A percentile compares a stretch with the other conserved stretches of the same genome.
Evolutionary conservation across 352 stramenopile genomes (phyloP).

Genomic region (Achlya hypogyna): DNA sequence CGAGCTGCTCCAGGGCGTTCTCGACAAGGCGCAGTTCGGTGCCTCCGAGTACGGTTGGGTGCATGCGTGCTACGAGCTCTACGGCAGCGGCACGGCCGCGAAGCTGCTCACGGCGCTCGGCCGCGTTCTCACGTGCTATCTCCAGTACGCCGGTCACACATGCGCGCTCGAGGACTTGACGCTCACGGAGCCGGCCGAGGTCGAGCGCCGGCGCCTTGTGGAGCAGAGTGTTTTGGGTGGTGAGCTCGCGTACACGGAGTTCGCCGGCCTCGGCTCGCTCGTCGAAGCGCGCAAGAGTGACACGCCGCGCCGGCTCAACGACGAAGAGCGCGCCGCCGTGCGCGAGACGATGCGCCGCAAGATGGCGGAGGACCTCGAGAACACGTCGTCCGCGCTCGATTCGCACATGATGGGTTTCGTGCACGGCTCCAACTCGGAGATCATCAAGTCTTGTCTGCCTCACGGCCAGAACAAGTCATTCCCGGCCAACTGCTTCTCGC

Average conservation of each 20-base stretch:
- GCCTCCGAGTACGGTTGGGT: constrained; percentile 97
- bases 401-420: constrained; percentile 87
- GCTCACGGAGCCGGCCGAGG: constrained; percentile 90
- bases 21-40: constrained; percentile 99
- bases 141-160: constrained; percentile 98
- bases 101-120: constrained; percentile 75
- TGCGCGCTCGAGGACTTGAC: constrained; percentile 99
- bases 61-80: constrained; percentile 93
- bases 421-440: constrained; percentile 89
- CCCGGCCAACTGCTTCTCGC: constrained; percentile 97
- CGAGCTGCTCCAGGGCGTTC: constrained; percentile 93
- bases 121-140: constrained; percentile 95
- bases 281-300: no score
- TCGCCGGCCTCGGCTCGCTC: constrained; percentile 63
- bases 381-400: constrained; percentile 75
- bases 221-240: constrained; percentile 64
- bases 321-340: constrained; percentile 56
- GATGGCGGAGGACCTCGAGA: constrained; percentile 54
- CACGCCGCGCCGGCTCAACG: constrained; percentile 81
- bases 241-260: constrained; percentile 80
- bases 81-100: constrained; percentile 69
- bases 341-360: constrained; percentile 65
- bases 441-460: constrained; percentile 99
- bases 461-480: constrained; percentile 96
- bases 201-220: constrained; percentile 85